Evolutionary conservation across 1,139 yeast species (phyloP), one percentile per base, ranked within the genome.

Genomic region (Lodderomyces jiufengensis): DNA sequence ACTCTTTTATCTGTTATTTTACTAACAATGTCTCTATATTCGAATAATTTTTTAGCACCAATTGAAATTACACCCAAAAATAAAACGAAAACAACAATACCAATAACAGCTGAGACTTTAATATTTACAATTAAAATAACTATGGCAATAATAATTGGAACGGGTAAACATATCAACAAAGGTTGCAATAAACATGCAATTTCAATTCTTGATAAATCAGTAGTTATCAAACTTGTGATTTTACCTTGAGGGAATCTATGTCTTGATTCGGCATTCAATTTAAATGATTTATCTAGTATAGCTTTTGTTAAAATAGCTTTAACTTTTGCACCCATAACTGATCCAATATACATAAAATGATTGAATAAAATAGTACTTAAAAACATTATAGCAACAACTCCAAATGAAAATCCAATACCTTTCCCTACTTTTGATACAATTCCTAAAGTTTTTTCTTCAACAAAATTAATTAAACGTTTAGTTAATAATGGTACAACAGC

Each of bases 121-220:
- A 87, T 70, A 48, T 84, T 84, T 38, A 75, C 70, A 32, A 83
- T 62, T 36, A 87, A 70, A 29, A 86, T 63, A 1, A 77, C 87
- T 40, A 85, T 70, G 31, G 83, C 70, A 33, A 79, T 69, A 11
- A 64, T 70, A 11, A 80, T 57, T 1, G 83, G 75, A n/a, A 79
- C 63, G 0, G 88, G 83, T 49, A 84, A 72, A 13, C 80, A 70
- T 41, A 82, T 57, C 9, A 79, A 59, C 51, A 79, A 76, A 3
- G 88, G 86, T 47, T 80, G 82, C 59, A 82, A 83, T 7, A 80
- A 77, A 24, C 79, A 55, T 4, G 94, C 92, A 51, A 84, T 74
- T 52, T 86, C 95, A 27, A 87, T 73, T 51, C 95, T 75, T 20
- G 90, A 76, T 38, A 87, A 68, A 54, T 86, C 95, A 2, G 94